These are phyloP conservation scores for Stereocaulon alpinum DNA, from an alignment of 495 filamentous ascomycete species.

Conservation along the genomic window DNA sequence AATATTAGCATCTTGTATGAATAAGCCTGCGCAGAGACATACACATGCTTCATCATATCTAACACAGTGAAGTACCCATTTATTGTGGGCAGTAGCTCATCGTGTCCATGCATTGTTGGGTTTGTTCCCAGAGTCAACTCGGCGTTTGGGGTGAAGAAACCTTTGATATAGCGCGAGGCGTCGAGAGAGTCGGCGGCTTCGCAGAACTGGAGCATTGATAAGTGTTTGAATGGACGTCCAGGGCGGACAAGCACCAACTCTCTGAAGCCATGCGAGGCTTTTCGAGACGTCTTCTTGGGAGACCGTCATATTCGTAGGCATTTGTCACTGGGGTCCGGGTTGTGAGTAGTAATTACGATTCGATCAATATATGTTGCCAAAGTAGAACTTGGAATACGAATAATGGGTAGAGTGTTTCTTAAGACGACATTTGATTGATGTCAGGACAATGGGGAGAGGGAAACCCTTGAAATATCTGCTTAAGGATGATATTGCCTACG, in stretches of 20 bases:
- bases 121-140: too few relatives aligned
- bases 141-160: background rate
- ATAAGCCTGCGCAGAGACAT: background rate
- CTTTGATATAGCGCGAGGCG: background rate
- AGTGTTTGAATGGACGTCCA: background rate
- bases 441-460: too few relatives aligned
- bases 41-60: background rate
- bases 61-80: background rate
- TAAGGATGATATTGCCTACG: too few relatives aligned
- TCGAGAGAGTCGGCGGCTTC: background rate
- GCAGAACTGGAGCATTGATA: background rate
- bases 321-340: too few relatives aligned
- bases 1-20: too few relatives aligned
- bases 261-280: background rate
- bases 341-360: too few relatives aligned
- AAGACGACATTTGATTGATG: too few relatives aligned
- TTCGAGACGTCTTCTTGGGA: background rate
- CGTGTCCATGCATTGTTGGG: background rate
- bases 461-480: too few relatives aligned
- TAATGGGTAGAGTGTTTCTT: too few relatives aligned
- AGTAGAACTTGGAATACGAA: too few relatives aligned
- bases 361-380: too few relatives aligned
- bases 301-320: too few relatives aligned
- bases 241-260: background rate
- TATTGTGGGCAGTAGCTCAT: background rate